Conservation (phyloP, 495 filamentous ascomycete species). For the Geopyxis carbonaria region DNA sequence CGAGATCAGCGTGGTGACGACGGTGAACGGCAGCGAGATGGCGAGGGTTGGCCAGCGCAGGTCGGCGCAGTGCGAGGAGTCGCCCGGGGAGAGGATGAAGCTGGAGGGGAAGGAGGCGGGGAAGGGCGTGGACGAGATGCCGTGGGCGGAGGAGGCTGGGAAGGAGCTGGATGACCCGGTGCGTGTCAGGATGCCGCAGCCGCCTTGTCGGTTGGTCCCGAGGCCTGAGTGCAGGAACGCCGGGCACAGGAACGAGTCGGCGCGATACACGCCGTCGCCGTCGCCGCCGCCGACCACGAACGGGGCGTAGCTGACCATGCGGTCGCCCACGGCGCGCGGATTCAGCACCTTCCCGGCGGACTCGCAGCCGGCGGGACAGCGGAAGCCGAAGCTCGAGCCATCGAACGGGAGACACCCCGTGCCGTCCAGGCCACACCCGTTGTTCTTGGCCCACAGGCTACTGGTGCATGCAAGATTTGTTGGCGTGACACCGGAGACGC, state of each 20-base stretch:
- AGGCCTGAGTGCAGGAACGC: constrained; percentile 65
- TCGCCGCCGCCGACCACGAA: constrained; percentile 59
- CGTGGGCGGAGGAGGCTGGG: constrained; percentile 39
- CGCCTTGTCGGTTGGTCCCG: constrained; percentile 48
- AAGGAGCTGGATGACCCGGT: constrained; percentile 51
- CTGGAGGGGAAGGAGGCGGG: constrained; percentile 62
- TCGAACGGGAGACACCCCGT: constrained; percentile 67
- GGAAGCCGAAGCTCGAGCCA: constrained; percentile 50
- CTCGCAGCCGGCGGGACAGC: constrained; percentile 62
- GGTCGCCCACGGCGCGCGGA: constrained; percentile 54
- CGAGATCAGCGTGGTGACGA: constrained; percentile 49
- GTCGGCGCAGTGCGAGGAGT: constrained; percentile 40
- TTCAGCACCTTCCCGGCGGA: constrained; percentile 44
- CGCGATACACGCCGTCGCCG: constrained; percentile 43
- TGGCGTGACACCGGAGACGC: constrained; percentile 50
- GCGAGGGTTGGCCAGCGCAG: constrained; percentile 56
- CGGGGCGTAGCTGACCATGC: constrained; percentile 50
- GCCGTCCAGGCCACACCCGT: constrained; percentile 63
- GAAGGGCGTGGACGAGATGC: constrained; percentile 51
- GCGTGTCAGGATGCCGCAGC: constrained; percentile 56
- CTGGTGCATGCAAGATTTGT: constrained; percentile 49
- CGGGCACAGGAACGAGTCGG: constrained; percentile 69
- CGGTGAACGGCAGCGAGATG: constrained; percentile 52
- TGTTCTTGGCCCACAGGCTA: constrained; percentile 43
- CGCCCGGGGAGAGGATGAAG: constrained; percentile 32